A percentile compares a stretch with the other conserved stretches of the same genome.
Conservation (phyloP, 169 alveolate genomes). For the Cryptosporidium canis region DNA sequence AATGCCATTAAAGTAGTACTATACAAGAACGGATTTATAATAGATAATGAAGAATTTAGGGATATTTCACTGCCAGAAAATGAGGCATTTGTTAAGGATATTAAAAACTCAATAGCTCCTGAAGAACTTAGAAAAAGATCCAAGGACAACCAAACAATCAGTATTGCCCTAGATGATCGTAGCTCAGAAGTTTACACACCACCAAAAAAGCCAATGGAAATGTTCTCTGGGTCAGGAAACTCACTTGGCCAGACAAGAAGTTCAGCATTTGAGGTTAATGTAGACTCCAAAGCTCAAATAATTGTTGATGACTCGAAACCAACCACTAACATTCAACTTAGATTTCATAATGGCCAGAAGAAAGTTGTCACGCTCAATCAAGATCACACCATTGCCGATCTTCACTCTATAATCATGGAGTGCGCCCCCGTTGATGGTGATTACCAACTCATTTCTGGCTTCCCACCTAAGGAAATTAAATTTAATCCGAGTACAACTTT, state of each 20-base stretch:
- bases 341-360: slow-evolving; percentile 88
- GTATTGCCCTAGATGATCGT: slow-evolving; percentile 77
- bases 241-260: slow-evolving; percentile 76
- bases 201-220: slow-evolving; percentile 62
- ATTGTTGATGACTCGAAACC: slow-evolving; percentile 80
- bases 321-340: slow-evolving; percentile 82
- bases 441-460: slow-evolving; percentile 81
- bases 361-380: slow-evolving; percentile 78
- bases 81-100: slow-evolving; percentile 87
- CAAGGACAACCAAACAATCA: slow-evolving; percentile 75
- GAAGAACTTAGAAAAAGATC: slow-evolving; percentile 84
- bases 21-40: slow-evolving; percentile 90
- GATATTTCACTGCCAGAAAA: slow-evolving; percentile 87
- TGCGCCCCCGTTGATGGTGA: slow-evolving; percentile 89
- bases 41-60: slow-evolving; percentile 92
- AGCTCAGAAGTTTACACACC: slow-evolving; percentile 74
- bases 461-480: slow-evolving; percentile 83
- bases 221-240: slow-evolving; percentile 84
- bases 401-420: slow-evolving; percentile 80
- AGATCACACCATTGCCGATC: slow-evolving; percentile 77
- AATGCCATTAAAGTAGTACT: slow-evolving; percentile 81
- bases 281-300: not conserved
- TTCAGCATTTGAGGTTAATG: slow-evolving; percentile 54
- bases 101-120: slow-evolving; percentile 92
- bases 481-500: slow-evolving; percentile 62